These are phyloP conservation scores for Candida xiaguanensis DNA, from an alignment of 805 yeast genomes.

Conservation along the genomic window DNA sequence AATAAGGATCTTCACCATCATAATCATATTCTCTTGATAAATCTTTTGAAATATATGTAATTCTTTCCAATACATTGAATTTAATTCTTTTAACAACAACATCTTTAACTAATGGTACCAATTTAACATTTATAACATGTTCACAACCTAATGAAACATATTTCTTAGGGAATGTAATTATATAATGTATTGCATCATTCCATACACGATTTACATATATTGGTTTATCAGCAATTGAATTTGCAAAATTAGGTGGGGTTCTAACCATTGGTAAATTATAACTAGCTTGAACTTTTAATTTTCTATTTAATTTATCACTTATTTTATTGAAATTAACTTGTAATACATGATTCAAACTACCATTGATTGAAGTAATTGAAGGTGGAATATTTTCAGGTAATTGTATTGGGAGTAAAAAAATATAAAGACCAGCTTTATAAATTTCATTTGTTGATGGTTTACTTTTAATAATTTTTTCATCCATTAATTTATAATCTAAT, in stretches of 20 bases:
- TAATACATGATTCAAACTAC: conserved; percentile 43
- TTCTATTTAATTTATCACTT: conserved; percentile 31
- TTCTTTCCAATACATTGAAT: conserved; percentile 62
- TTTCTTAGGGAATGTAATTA: conserved; percentile 67
- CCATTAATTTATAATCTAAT: conserved; percentile 23
- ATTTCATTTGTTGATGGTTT: conserved; percentile 1
- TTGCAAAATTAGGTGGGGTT: conserved; percentile 55
- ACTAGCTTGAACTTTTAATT: conserved; percentile 26
- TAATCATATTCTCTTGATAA: conserved; percentile 41
- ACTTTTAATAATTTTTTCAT: conserved; percentile 12
- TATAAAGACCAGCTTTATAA: conserved; percentile 64
- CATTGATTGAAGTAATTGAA: conserved; percentile 49
- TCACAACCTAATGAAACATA: conserved; percentile 62
- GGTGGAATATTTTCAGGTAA: conserved; percentile 66
- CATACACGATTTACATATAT: conserved; percentile 72
- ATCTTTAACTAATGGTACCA: conserved; percentile 63
- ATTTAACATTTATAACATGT: conserved; percentile 57
- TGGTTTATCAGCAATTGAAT: conserved; percentile 63
- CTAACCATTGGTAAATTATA: conserved; percentile 47
- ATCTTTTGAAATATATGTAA: conserved; percentile 59
- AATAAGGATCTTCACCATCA: conserved; percentile 28
- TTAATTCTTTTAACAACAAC: conserved; percentile 60
- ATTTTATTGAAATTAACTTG: conserved; percentile 36
- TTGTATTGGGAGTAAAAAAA: conserved; percentile 60
- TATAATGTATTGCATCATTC: conserved; percentile 69